Conservation (phyloP, 2,329 filamentous ascomycete genomes). For the Fusarium drepaniforme region DNA sequence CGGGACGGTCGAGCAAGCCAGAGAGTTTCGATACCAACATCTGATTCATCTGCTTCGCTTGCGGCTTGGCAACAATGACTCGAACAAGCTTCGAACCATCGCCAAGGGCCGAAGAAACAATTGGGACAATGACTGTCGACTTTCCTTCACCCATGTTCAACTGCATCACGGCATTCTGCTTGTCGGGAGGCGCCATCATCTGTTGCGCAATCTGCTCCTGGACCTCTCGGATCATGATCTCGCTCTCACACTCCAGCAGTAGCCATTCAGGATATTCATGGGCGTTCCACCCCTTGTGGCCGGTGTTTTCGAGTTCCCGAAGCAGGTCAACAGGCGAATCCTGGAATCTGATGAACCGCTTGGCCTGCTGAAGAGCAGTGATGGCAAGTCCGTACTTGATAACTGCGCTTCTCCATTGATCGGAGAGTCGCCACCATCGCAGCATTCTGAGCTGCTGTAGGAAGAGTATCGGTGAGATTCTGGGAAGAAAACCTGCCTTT, state of each 20-base stretch:
- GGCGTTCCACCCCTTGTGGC: conserved; percentile 68
- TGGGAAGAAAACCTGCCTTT: conserved; percentile 31
- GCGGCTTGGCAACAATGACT: conserved; percentile 71
- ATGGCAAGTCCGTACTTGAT: conserved; percentile 56
- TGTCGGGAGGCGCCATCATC: conserved; percentile 61
- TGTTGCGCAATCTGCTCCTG: conserved; percentile 68
- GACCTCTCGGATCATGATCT: conserved; percentile 69
- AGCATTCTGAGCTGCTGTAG: conserved; percentile 48
- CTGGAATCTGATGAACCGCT: conserved; percentile 50
- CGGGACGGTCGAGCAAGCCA: conserved; percentile 64
- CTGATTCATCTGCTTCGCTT: conserved; percentile 69
- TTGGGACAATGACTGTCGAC: conserved; percentile 76
- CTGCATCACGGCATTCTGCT: conserved; percentile 68
- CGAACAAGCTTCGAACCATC: conserved; percentile 64
- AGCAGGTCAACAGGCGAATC: conserved; percentile 49
- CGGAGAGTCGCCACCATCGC: conserved; percentile 44
- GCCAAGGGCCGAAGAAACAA: conserved; percentile 67
- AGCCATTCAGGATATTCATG: conserved; percentile 68
- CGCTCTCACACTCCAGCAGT: conserved; percentile 73
- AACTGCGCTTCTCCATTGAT: conserved; percentile 51
- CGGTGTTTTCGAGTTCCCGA: conserved; percentile 60
- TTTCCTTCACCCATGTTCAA: conserved; percentile 82
- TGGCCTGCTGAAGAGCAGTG: conserved; percentile 55
- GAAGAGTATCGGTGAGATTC: conserved; percentile 50
- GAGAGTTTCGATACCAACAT: conserved; percentile 56